Evolutionary conservation across 768 basidiomycete species (phyloP).

Genomic region (Dioszegia hungarica): DNA sequence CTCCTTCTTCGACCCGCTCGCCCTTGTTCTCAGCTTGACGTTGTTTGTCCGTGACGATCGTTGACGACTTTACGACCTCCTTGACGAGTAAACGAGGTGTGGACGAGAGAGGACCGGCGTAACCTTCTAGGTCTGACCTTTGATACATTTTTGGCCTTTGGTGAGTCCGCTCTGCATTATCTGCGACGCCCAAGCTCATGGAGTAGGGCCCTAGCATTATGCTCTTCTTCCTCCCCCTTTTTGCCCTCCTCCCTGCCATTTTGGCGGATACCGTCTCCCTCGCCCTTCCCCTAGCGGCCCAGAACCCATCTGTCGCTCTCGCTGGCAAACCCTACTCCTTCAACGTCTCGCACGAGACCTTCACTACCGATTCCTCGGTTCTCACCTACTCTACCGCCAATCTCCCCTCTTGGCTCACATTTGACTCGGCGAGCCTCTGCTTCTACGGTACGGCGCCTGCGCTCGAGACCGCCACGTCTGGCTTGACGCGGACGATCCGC

Average conservation of each 20-base stretch:
- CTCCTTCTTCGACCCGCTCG: neutral
- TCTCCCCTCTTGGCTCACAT: constrained; percentile 70
- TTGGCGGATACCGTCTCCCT: constrained; percentile 11
- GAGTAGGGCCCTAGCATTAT: neutral
- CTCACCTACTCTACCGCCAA: constrained; percentile 57
- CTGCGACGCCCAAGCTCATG: neutral
- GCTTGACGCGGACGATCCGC: constrained; percentile 42
- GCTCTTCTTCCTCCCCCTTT: constrained; percentile 4
- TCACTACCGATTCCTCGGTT: constrained; percentile 48
- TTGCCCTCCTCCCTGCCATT: constrained; percentile 1
- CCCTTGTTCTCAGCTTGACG: constrained; percentile 4
- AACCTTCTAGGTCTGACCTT: too few species aligned
- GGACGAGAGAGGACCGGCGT: too few species aligned
- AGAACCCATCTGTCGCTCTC: constrained; percentile 73
- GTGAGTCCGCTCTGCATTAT: neutral
- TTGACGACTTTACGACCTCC: neutral
- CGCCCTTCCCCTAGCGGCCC: constrained; percentile 58
- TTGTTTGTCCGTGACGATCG: neutral
- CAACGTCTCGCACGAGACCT: constrained; percentile 65
- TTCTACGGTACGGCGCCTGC: constrained; percentile 64
- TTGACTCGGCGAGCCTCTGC: constrained; percentile 59
- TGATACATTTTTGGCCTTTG: too few species aligned
- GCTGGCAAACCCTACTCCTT: constrained; percentile 62
- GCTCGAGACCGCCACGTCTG: constrained; percentile 57
- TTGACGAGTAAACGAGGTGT: neutral